Evolutionary conservation across 768 basidiomycete genomes (phyloP), one percentile per base, ranked within the genome.

Genomic region (Pleurotus pulmonarius): DNA sequence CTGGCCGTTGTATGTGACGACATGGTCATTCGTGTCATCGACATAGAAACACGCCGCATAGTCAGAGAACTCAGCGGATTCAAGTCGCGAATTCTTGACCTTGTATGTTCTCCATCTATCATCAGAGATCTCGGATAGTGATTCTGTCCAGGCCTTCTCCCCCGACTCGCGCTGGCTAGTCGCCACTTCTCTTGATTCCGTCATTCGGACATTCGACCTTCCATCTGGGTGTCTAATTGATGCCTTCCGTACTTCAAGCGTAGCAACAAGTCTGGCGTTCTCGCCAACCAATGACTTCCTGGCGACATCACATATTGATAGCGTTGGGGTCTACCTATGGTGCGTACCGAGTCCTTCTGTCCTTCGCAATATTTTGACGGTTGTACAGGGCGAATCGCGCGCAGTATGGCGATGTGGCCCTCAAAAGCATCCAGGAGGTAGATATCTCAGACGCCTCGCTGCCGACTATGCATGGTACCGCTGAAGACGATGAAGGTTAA

Each of bases 201-300:
- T 89, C 53, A 92, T 98, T 63, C 84, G 97, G 26, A 98, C 96
- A 2, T 99, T 93, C 68, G 96, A 99, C 67, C 80, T 99, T 22
- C 96, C 97, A 0, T 93, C 94, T 15, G 94, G 95, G 4, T 80
- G 86, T 24, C 75, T 98, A 38, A 94, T 99, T 53, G 94, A 98
- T 64, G 92, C 86, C 0, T 98, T 99, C 76, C 81, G 83, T 54
- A 94, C 93, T 7, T 73, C 88, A 25, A 92, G 88, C 61, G 82
- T 96, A 22, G 92, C 96, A 4, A 95, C 92, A 0, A 93, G 88
- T 65, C 72, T 99, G 16, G 80, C 92, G 1, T 96, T 99, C 69
- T 98, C 95, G 2, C 97, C 97, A 0, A 88, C 93, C 0, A 90
- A 90, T 55, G 97, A 98, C 69, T 98, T 99, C 74, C 73, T 99